phyloP scores from a whole-genome alignment of 257 asterid species.

The Verbena officinalis region DNA sequence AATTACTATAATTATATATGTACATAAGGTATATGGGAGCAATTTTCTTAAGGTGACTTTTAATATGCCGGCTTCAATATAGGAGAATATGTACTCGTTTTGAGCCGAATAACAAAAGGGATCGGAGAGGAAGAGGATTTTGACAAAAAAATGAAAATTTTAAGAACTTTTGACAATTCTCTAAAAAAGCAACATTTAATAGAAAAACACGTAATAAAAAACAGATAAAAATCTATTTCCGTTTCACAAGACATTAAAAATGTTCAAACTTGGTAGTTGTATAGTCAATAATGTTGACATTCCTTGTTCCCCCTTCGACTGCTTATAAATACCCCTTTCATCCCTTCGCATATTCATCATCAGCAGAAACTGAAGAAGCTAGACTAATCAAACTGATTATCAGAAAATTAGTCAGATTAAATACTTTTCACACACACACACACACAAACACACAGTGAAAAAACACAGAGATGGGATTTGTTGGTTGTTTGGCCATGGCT shows the following conservation, averaged over 20 bases:
- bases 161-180: slow-evolving; percentile 6
- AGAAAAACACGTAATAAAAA: not conserved
- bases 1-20: no score
- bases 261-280: slow-evolving; percentile 30
- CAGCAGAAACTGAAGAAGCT: not conserved
- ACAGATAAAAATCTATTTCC: not conserved
- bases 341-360: not conserved
- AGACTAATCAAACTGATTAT: not conserved
- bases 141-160: not conserved
- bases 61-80: not conserved
- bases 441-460: not conserved
- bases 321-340: slow-evolving; percentile 28
- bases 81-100: slow-evolving; percentile 6
- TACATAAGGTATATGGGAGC: no score
- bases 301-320: not conserved
- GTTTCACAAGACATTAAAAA: not conserved
- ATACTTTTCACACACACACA: not conserved
- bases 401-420: not conserved
- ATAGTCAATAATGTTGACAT: slow-evolving; percentile 15
- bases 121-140: not conserved
- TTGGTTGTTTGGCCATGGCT: slow-evolving; percentile 18
- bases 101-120: slow-evolving; percentile 1
- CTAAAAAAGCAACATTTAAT: not conserved
- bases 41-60: not conserved
- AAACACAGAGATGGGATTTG: slow-evolving; percentile 26